Evolutionary conservation across 2,329 filamentous ascomycete genomes (phyloP).

Genomic region (Pyrenophora graminea): DNA sequence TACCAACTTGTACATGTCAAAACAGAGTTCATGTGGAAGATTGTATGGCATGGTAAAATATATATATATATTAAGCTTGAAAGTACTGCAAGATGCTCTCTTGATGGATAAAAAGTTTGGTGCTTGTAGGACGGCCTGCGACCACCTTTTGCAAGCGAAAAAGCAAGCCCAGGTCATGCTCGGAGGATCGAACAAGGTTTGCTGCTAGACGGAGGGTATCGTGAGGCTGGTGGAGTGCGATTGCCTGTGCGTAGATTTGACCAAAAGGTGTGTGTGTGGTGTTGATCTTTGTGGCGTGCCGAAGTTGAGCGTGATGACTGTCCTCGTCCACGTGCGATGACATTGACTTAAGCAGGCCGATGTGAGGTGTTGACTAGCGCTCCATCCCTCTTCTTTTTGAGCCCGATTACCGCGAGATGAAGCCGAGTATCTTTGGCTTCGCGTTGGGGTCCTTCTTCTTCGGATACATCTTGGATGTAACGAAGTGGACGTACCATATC

Average conservation of each 20-base stretch:
- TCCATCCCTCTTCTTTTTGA: background rate
- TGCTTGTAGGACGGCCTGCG: background rate
- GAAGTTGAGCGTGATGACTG: background rate
- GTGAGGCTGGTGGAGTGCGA: background rate
- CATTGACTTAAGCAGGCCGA: background rate
- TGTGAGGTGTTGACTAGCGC: background rate
- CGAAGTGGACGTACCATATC: slow-evolving; percentile 37
- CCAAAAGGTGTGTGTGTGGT: background rate
- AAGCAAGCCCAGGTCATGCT: background rate
- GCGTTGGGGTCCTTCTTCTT: slow-evolving; percentile 33
- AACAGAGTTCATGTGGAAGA: background rate
- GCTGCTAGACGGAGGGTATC: background rate
- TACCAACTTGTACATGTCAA: background rate
- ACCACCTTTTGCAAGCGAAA: background rate
- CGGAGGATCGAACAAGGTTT: background rate
- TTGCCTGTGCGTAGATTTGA: background rate
- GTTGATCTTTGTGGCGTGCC: background rate
- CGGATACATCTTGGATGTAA: slow-evolving; percentile 35
- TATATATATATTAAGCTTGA: slow-evolving; percentile 16
- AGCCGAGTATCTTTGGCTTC: slow-evolving; percentile 29
- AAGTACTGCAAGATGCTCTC: slow-evolving; percentile 7
- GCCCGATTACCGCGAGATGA: slow-evolving; percentile 24
- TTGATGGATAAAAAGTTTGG: background rate
- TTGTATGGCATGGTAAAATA: background rate
- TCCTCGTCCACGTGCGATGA: background rate